Evolutionary conservation across 148 eudicot species (phyloP).

Genomic region (Bassia scoparia): DNA sequence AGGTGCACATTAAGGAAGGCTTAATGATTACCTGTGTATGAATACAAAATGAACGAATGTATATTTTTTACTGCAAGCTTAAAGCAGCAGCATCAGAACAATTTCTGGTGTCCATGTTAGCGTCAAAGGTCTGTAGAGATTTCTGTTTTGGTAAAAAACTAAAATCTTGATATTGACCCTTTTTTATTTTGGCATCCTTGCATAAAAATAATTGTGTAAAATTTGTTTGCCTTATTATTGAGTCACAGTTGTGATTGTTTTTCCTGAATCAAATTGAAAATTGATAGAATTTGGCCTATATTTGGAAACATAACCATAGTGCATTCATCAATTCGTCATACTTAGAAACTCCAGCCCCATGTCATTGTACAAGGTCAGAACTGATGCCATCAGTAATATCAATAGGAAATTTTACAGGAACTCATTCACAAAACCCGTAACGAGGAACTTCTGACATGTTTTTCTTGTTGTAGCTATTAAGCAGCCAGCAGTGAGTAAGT

Average conservation of each 20-base stretch:
- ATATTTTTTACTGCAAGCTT: background rate
- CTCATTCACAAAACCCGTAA: background rate
- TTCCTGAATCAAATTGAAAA: background rate
- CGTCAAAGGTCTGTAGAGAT: background rate
- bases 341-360: background rate
- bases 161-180: background rate
- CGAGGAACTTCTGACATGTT: background rate
- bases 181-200: background rate
- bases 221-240: background rate
- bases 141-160: background rate
- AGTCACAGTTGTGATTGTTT: background rate
- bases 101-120: background rate
- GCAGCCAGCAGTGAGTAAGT: constrained; percentile 54
- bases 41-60: background rate
- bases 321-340: background rate
- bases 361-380: background rate
- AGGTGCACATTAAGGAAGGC: background rate
- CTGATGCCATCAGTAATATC: background rate
- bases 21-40: no score
- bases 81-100: background rate
- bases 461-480: constrained; percentile 43
- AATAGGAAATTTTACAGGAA: background rate
- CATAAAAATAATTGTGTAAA: background rate
- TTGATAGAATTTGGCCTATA: background rate
- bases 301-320: no score